These are phyloP conservation scores for Colletotrichum sp. DNA, from an alignment of 2,329 filamentous ascomycete genomes.

Conservation along the genomic window DNA sequence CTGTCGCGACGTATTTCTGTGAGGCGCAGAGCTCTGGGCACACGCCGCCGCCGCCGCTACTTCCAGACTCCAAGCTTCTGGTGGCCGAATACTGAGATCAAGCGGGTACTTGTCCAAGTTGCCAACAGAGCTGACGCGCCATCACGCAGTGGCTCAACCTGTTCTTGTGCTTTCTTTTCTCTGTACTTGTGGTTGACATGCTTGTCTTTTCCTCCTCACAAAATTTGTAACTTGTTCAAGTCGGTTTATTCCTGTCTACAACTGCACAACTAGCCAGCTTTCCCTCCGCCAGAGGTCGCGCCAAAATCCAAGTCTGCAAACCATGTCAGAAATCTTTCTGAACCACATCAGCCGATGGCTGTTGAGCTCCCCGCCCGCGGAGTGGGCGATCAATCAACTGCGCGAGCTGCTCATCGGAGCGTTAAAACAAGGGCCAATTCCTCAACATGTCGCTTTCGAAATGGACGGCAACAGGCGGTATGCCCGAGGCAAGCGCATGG, in stretches of 20 bases:
- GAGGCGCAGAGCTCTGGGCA: constrained; percentile 23
- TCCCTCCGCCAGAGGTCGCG: neutral
- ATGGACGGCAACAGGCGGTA: constrained; percentile 99
- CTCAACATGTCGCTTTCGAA: constrained; percentile 96
- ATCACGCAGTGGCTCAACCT: constrained; percentile 1
- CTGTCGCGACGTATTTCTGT: constrained; percentile 17
- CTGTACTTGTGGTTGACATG: neutral
- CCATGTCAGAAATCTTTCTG: constrained; percentile 60
- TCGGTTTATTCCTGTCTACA: neutral
- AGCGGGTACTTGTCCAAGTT: constrained; percentile 16
- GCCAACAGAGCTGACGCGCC: constrained; percentile 14
- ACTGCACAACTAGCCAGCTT: neutral
- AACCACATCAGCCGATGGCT: constrained; percentile 69
- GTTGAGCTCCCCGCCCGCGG: constrained; percentile 85
- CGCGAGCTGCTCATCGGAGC: constrained; percentile 88
- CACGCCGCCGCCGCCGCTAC: constrained; percentile 16
- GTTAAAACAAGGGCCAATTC: constrained; percentile 87
- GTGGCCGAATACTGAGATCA: constrained; percentile 1
- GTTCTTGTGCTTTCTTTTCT: neutral
- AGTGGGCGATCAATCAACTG: constrained; percentile 82
- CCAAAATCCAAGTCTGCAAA: neutral
- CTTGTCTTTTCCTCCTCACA: neutral
- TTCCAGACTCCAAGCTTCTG: constrained; percentile 14
- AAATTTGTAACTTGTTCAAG: neutral
- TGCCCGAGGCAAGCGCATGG: constrained; percentile 87